These are phyloP conservation scores for Neofusicoccum umdonicola DNA, from an alignment of 2,329 filamentous ascomycete species.

Conservation along the genomic window DNA sequence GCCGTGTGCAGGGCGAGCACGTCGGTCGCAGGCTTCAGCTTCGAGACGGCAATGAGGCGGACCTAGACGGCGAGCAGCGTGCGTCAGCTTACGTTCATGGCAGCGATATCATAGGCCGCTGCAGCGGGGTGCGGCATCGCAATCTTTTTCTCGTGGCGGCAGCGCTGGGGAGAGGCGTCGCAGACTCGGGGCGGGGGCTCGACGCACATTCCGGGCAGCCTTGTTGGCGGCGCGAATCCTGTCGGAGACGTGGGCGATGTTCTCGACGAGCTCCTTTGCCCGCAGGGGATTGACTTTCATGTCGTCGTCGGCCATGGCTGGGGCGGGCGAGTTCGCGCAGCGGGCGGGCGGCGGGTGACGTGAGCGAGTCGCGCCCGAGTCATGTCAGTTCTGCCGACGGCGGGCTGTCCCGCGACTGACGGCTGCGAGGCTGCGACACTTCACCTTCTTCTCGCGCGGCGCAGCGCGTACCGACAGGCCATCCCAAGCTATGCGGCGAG, in stretches of 20 bases:
- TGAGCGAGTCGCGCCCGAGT: neutral
- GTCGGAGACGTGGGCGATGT: constrained; percentile 41
- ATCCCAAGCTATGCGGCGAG: neutral
- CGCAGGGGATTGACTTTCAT: constrained; percentile 44
- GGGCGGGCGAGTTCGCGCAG: no score
- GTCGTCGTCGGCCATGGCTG: constrained; percentile 33
- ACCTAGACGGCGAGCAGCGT: constrained; percentile 50
- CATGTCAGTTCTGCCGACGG: neutral
- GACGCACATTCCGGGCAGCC: constrained; percentile 28
- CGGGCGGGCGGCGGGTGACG: neutral
- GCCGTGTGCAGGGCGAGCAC: constrained; percentile 76
- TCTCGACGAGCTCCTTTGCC: constrained; percentile 46
- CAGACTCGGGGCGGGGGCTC: neutral
- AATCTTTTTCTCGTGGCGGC: neutral
- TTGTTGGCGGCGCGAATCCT: constrained; percentile 42
- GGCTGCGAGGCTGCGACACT: neutral
- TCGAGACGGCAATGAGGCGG: constrained; percentile 90
- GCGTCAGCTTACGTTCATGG: neutral
- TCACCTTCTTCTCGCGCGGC: neutral
- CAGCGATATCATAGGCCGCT: no score
- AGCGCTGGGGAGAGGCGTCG: neutral
- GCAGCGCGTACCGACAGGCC: neutral
- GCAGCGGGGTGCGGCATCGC: neutral
- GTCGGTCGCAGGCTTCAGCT: constrained; percentile 90
- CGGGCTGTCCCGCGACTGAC: neutral